Base-by-base conservation (phyloP, 805 yeast genomes). In the Saccharomycopsis synnaedendra region DNA sequence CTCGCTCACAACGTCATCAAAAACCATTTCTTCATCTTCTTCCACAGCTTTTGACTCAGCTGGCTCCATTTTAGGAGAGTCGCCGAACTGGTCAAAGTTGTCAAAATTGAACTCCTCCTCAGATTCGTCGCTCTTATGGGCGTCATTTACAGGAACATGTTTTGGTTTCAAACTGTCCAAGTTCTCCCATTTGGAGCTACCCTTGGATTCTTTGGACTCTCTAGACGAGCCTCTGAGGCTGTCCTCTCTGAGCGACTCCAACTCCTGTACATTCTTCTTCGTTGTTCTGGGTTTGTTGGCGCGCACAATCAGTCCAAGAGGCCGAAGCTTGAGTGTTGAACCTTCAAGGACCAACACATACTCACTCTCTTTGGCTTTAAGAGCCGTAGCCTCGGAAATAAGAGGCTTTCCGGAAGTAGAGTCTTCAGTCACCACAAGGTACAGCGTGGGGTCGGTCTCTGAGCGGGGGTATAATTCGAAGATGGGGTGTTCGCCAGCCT, bases 21-120 rank as follows among this genome's bases (percentile, higher is more conserved):
- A 56, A 32, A 54, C 59, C 11, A 55, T 57, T 1, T 57, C 57
- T 19, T 50, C 55, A 28, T 58, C 58, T 8, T 41, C 11, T 8
- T 27, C 11, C 3, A 27, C 8, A 31, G 44, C 29, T 40, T 10
- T 10, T 27, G 19, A 10, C 7, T 40, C 31, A 40, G 32, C 32
- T 28, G 36, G 6, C 19, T 11, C 38, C 11, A 8, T 8, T 5
- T 51, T 48, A n/a, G 48, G 41, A 10, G 42, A 51, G 27, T 51
- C 54, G 36, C 48, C 45, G 32, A 51, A 51, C 27, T 51, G 54
- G 35, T 51, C 54, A 43, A 51, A 51, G 32, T 51, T 48, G 36
- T 51, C 54, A 32, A 51, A 45, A 41, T 51, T 38, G 8, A 48
- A 48, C 29, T 51, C 54, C n/a, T 48, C 54, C 1, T 45, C 49